Evolutionary conservation across 2,329 filamentous ascomycete genomes (phyloP).

Genomic region (Neonectria hederae): DNA sequence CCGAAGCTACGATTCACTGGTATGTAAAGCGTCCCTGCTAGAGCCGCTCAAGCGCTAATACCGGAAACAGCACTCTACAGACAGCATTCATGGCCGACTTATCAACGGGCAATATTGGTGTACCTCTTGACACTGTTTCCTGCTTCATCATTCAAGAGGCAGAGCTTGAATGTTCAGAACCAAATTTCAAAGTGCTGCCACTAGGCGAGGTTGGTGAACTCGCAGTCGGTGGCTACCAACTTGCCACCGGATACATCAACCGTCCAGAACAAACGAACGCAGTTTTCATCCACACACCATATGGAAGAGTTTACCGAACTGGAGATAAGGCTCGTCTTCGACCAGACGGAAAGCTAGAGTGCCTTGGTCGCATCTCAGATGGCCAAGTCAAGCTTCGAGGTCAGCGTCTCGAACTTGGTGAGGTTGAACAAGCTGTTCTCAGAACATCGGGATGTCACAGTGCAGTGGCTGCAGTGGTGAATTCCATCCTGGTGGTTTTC

Average conservation of each 20-base stretch:
- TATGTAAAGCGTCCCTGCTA: conserved; percentile 42
- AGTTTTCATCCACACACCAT: conserved; percentile 74
- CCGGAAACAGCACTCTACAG: conserved; percentile 70
- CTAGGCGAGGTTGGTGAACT: conserved; percentile 80
- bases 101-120: conserved; percentile 75
- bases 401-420: conserved; percentile 83
- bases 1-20: conserved; percentile 90
- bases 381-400: conserved; percentile 90
- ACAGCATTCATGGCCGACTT: conserved; percentile 65
- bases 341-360: conserved; percentile 77
- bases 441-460: conserved; percentile 69
- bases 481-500: conserved; percentile 77
- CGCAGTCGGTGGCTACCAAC: conserved; percentile 80
- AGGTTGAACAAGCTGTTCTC: conserved; percentile 76
- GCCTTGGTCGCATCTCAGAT: conserved; percentile 79
- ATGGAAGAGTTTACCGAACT: conserved; percentile 81
- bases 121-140: conserved; percentile 83
- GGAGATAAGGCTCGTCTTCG: conserved; percentile 82
- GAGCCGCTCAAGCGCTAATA: conserved; percentile 11
- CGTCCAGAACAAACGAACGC: conserved; percentile 76
- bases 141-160: conserved; percentile 72
- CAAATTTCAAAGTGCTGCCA: conserved; percentile 64
- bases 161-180: conserved; percentile 23
- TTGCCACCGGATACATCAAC: conserved; percentile 85
- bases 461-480: conserved; percentile 73